phyloP scores from a whole-genome alignment of 331 rosid species.

The Ulmus americana region DNA sequence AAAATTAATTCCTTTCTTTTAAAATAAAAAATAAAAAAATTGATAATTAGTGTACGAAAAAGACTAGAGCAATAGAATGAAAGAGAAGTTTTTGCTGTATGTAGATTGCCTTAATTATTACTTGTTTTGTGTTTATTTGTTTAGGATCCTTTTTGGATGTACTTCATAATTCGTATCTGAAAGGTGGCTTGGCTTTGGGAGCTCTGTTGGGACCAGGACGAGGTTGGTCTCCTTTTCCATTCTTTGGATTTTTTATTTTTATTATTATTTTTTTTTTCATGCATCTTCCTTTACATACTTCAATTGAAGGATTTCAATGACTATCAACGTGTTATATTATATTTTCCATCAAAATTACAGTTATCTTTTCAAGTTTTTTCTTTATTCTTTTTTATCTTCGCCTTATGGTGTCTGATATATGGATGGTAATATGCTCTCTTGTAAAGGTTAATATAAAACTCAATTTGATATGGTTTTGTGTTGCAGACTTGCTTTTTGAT shows the following conservation, averaged over 20 bases:
- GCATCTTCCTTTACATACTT: background rate
- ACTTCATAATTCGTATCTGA: constrained; percentile 80
- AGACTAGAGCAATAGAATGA: background rate
- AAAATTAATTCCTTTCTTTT: background rate
- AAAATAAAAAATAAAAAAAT: too few relatives aligned
- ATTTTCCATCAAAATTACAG: background rate
- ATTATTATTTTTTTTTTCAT: background rate
- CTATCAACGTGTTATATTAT: background rate
- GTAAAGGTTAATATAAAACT: background rate
- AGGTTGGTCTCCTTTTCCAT: constrained; percentile 47
- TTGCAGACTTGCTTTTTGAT: constrained; percentile 79
- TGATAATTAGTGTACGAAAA: background rate
- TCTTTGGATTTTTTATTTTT: background rate
- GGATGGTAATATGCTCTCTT: background rate
- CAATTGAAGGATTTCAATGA: background rate
- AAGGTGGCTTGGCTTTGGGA: constrained; percentile 76
- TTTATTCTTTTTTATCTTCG: too few relatives aligned
- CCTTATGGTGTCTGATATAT: background rate
- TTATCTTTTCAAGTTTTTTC: background rate
- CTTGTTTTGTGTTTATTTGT: constrained; percentile 10
- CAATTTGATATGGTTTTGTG: constrained; percentile 12
- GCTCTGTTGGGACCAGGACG: constrained; percentile 92
- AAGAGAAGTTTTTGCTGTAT: too few relatives aligned
- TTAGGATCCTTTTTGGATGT: constrained; percentile 55
- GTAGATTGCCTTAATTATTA: constrained; percentile 1